These are phyloP conservation scores for Cordyceps fumosorosea DNA, from an alignment of 2,329 filamentous ascomycete genomes.

Conservation along the genomic window DNA sequence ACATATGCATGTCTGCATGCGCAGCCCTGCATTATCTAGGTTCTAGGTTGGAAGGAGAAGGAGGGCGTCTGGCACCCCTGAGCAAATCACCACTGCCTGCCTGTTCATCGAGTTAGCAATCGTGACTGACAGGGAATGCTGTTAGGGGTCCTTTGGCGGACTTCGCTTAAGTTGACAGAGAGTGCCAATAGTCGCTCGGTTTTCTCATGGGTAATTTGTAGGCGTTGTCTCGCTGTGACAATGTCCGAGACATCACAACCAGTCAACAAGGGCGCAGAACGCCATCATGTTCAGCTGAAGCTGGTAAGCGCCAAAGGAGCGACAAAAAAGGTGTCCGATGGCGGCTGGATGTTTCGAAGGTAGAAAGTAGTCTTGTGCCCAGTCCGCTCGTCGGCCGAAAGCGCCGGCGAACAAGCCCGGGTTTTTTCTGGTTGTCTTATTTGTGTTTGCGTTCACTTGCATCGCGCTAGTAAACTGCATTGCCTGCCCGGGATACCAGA, in stretches of 20 bases:
- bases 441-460: neutral
- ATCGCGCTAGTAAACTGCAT: neutral
- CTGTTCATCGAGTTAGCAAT: neutral
- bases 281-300: neutral
- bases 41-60: neutral
- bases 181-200: too few relatives aligned
- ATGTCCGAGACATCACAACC: neutral
- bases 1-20: neutral
- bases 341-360: neutral
- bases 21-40: slow-evolving; percentile 8
- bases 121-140: slow-evolving; percentile 1
- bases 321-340: too few relatives aligned
- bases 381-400: neutral
- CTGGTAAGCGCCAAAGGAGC: neutral
- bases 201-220: neutral
- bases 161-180: neutral
- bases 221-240: neutral
- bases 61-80: slow-evolving; percentile 8
- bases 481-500: neutral
- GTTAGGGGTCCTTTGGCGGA: neutral
- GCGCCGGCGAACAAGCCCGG: neutral
- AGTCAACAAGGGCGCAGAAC: neutral
- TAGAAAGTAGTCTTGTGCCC: neutral
- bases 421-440: neutral
- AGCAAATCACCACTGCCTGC: slow-evolving; percentile 1